Base-by-base conservation (phyloP, 2,329 filamentous ascomycete genomes). In the Aspergillus felis region DNA sequence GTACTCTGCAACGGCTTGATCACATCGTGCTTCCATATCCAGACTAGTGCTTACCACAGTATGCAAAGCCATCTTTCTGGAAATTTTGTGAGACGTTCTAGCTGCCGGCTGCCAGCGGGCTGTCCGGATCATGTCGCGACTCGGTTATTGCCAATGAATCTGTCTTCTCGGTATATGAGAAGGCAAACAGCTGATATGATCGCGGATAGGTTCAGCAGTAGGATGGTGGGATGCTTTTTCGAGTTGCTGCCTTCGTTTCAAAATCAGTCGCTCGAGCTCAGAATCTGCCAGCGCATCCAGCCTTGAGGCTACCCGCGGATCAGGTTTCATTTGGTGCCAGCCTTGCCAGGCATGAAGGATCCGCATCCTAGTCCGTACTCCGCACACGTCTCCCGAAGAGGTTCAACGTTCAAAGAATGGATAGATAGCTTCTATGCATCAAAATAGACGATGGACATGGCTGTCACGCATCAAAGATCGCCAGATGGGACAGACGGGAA, bases 401-500 rank as follows among this genome's bases (percentile, higher is more conserved):
- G 22, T 47, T 46, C 44, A 22, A 22, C 3, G n/a, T 22, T 44
- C 20, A 8, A 22, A n/a, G 41, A 44, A 44, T 44, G 7, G 41
- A 24, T 12, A 44, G 32, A n/a, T 17, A 38, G 5, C 32, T 35
- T n/a, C 32, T 38, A 38, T 38, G 32, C 32, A 7, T 38, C 14
- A 17, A n/a, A 14, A 17, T 14, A 38, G 17, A 38, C 14, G 14
- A 38, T n/a, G 14, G 3, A 38, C 6, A 7, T 17, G n/a, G 22
- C 9, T 24, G 22, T 17, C 44, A 47, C 22, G 44, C 22, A 46
- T 66, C 50, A 74, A 52, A 76, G 58, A 22, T 74, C 74, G 44
- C 83, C 83, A 53, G 84, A 89, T 2, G 93, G 93, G 1, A 94
- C 91, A 46, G 90, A 89, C 1, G 94, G 94, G 68, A 97, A 97